These are phyloP conservation scores for Cercospora zeae-maydis DNA, from an alignment of 2,329 filamentous ascomycete genomes.

Conservation along the genomic window DNA sequence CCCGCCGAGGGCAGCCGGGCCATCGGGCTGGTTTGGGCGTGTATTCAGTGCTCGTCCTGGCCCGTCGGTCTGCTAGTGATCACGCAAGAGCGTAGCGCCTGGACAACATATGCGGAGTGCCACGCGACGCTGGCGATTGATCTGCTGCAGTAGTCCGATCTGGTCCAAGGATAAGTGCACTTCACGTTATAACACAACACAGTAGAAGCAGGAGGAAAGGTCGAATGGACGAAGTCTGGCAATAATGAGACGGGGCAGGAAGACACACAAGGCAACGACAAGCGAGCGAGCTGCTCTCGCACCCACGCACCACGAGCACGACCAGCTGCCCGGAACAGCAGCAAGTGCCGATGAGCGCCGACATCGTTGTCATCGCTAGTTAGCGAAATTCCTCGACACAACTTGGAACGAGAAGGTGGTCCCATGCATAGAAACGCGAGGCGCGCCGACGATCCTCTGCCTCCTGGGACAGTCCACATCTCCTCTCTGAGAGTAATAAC, in stretches of 20 bases:
- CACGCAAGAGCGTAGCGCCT: slow-evolving; percentile 14
- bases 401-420: background rate
- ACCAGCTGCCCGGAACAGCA: background rate
- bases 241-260: background rate
- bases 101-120: slow-evolving; percentile 17
- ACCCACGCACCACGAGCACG: background rate
- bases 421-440: background rate
- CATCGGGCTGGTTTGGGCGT: slow-evolving; percentile 1
- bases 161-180: slow-evolving; percentile 5
- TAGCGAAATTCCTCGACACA: background rate
- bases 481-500: background rate
- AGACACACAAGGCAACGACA: background rate
- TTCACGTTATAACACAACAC: slow-evolving; percentile 8
- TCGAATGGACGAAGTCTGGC: background rate
- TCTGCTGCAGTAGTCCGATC: slow-evolving; percentile 6
- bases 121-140: slow-evolving; percentile 11
- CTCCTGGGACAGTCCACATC: background rate
- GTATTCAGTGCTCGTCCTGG: background rate
- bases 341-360: slow-evolving; percentile 1
- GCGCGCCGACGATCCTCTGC: background rate
- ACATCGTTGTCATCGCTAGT: background rate
- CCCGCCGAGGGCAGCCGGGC: background rate
- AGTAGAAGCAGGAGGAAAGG: background rate
- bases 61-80: slow-evolving; percentile 9
- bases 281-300: background rate